Percentiles rank a stretch among this genome's conserved stretches.
Evolutionary conservation across 140 eudicot species (phyloP).

Genomic region (Bidens hawaiensis): DNA sequence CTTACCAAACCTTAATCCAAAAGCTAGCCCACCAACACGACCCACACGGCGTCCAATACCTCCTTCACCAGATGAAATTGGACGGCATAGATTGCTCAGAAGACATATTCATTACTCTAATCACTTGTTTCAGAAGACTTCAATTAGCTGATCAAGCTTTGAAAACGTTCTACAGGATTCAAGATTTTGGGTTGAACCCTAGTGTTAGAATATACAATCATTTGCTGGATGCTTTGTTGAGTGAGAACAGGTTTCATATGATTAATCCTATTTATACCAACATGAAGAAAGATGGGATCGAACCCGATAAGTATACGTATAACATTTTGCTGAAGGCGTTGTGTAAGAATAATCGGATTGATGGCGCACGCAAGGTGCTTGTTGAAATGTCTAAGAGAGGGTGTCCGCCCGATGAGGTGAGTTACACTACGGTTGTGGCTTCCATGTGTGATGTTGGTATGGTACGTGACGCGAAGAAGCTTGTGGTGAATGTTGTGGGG

Average conservation of each 20-base stretch:
- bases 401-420: conserved; percentile 71
- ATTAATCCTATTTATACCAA: conserved; percentile 66
- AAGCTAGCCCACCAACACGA: conserved; percentile 43
- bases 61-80: conserved; percentile 78
- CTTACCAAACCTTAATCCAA: conserved; percentile 59
- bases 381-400: conserved; percentile 87
- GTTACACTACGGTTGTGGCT: conserved; percentile 71
- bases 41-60: conserved; percentile 68
- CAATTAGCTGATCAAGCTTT: conserved; percentile 67
- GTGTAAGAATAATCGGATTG: conserved; percentile 71
- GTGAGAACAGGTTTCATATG: conserved; percentile 63
- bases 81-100: conserved; percentile 60
- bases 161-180: conserved; percentile 74
- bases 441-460: conserved; percentile 60
- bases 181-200: conserved; percentile 73
- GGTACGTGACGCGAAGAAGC: conserved; percentile 64
- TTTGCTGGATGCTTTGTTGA: conserved; percentile 75
- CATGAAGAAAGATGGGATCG: conserved; percentile 82
- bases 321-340: conserved; percentile 81
- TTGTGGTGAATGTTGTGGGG: conserved; percentile 33
- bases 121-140: conserved; percentile 42
- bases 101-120: conserved; percentile 60
- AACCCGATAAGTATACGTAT: conserved; percentile 78
- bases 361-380: conserved; percentile 83
- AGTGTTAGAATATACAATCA: conserved; percentile 69